Evolutionary conservation across 2,329 filamentous ascomycete genomes (phyloP).

Genomic region (Trichophyton schoenleinii): DNA sequence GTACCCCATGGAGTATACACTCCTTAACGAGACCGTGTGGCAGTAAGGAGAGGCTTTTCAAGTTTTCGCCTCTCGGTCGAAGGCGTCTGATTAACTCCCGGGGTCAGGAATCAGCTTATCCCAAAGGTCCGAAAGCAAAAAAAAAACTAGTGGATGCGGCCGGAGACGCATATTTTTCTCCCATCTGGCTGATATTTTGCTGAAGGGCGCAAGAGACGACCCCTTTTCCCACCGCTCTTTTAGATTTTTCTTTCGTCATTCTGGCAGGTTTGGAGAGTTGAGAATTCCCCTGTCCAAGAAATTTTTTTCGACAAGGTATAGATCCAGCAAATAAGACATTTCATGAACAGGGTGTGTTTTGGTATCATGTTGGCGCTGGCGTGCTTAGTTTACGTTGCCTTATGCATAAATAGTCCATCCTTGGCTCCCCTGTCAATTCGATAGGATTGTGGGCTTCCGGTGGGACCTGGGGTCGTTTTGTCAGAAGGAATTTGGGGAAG

Average conservation of each 20-base stretch:
- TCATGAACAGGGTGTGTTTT: not conserved
- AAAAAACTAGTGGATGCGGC: not conserved
- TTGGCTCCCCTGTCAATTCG: not conserved
- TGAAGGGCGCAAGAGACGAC: not conserved
- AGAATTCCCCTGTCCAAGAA: not conserved
- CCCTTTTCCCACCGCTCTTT: not conserved
- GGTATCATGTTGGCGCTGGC: conserved; percentile 1
- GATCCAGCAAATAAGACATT: not conserved
- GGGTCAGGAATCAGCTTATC: not conserved
- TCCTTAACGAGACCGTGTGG: not conserved
- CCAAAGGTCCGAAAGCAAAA: too few species aligned
- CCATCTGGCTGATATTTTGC: not conserved
- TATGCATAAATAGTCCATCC: conserved; percentile 1
- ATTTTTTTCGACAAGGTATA: not conserved
- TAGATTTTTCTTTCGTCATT: not conserved
- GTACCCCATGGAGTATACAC: not conserved
- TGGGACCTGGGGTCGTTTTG: not conserved
- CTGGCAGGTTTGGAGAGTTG: not conserved
- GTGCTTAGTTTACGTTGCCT: not conserved
- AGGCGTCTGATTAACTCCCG: not conserved
- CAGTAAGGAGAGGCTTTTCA: not conserved
- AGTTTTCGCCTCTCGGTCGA: not conserved
- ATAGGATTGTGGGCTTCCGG: not conserved
- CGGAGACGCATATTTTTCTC: not conserved
- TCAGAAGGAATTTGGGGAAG: not conserved